Conservation (phyloP, 768 basidiomycete species). For the Daedalea quercina region DNA sequence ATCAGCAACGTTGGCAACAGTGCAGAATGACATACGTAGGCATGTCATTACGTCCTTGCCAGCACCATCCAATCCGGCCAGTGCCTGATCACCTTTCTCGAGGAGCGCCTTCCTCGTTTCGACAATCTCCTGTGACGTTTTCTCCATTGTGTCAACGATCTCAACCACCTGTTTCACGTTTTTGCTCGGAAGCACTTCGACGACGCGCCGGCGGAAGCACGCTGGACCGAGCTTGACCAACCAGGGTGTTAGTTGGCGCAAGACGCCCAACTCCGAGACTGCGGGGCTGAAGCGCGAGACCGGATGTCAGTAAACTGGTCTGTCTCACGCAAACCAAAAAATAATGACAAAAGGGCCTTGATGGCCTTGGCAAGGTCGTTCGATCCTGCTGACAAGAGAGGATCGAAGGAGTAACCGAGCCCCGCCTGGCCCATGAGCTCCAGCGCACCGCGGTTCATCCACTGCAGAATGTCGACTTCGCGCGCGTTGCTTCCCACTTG, state of each 20-base stretch:
- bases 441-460: constrained; percentile 21
- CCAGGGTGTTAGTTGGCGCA: not conserved
- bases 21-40: constrained; percentile 28
- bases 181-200: constrained; percentile 1
- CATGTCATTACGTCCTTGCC: constrained; percentile 42
- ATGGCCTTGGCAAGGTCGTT: constrained; percentile 5
- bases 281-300: constrained; percentile 1
- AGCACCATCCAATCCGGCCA: constrained; percentile 25
- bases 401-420: constrained; percentile 33
- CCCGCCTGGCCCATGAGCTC: constrained; percentile 43
- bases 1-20: not conserved
- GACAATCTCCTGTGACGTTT: constrained; percentile 19
- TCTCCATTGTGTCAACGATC: not conserved
- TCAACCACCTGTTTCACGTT: not conserved
- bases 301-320: too few relatives aligned
- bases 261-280: not conserved
- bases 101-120: constrained; percentile 30
- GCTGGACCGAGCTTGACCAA: not conserved
- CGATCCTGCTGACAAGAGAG: constrained; percentile 23
- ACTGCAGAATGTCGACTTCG: constrained; percentile 20
- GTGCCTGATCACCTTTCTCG: constrained; percentile 26
- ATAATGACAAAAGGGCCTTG: constrained; percentile 22
- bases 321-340: not conserved
- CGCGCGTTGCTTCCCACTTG: not conserved
- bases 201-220: not conserved